Percentiles rank a stretch among this genome's conserved stretches.
These are phyloP conservation scores for Xylaria acuta DNA, from an alignment of 495 filamentous ascomycete species.

Conservation along the genomic window DNA sequence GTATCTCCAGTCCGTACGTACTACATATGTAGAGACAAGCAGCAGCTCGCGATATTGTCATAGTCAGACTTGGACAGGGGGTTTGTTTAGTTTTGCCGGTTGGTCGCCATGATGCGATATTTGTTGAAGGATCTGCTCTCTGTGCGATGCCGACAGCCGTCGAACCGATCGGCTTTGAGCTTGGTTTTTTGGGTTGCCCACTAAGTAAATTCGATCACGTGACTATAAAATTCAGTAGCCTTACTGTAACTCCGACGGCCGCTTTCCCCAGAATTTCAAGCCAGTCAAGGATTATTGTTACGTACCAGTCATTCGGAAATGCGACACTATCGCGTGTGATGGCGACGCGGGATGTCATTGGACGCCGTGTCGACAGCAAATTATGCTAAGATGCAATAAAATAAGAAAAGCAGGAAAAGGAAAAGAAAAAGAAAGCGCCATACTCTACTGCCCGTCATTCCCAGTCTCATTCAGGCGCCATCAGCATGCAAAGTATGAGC, in stretches of 20 bases:
- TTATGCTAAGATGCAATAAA: not conserved
- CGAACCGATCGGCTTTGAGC: constrained; percentile 12
- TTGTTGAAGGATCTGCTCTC: not conserved
- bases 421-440: not conserved
- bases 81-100: not conserved
- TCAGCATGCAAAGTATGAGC: not conserved
- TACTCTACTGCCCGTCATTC: not conserved
- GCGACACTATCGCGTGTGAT: constrained; percentile 25
- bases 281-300: not conserved
- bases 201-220: not conserved
- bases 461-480: not conserved
- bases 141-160: constrained; percentile 20
- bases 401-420: not conserved
- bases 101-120: not conserved
- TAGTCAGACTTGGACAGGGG: not conserved
- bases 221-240: not conserved
- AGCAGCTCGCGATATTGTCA: not conserved
- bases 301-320: constrained; percentile 16
- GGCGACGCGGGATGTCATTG: constrained; percentile 12
- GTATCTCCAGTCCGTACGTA: not conserved
- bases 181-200: not conserved
- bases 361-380: not conserved
- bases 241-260: not conserved
- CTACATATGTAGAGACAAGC: not conserved
- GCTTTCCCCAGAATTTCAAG: constrained; percentile 13